Conservation (phyloP, 768 basidiomycete species). For the Lepiota brunneoincarnata region DNA sequence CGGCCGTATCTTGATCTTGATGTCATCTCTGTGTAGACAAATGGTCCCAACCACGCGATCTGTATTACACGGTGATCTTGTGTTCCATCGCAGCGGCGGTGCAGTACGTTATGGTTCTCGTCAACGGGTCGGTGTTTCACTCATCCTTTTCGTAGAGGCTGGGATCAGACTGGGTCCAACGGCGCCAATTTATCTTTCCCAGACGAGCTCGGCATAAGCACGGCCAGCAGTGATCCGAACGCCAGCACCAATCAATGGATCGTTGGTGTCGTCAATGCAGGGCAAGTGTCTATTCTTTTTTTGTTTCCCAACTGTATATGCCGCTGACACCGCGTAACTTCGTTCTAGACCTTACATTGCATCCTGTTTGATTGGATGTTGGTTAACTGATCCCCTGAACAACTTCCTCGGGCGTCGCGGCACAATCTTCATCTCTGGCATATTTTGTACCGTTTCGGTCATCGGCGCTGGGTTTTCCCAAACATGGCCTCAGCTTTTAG, state of each 20-base stretch:
- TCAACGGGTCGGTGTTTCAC: not conserved
- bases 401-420: slow-evolving; percentile 54
- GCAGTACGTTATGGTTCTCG: slow-evolving; percentile 39
- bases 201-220: slow-evolving; percentile 38
- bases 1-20: not conserved
- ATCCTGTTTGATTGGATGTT: slow-evolving; percentile 36
- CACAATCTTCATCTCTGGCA: slow-evolving; percentile 49
- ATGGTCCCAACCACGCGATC: slow-evolving; percentile 38
- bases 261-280: slow-evolving; percentile 69
- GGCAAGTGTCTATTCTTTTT: slow-evolving; percentile 22
- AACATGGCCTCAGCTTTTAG: slow-evolving; percentile 47
- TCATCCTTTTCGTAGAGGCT: slow-evolving; percentile 18
- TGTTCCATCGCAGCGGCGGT: slow-evolving; percentile 72
- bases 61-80: slow-evolving; percentile 37
- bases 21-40: slow-evolving; percentile 25
- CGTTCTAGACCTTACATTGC: slow-evolving; percentile 33
- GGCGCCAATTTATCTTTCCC: slow-evolving; percentile 59
- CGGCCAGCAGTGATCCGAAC: slow-evolving; percentile 24
- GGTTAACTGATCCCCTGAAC: slow-evolving; percentile 55
- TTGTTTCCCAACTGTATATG: not conserved
- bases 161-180: slow-evolving; percentile 59
- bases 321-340: not conserved
- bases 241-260: slow-evolving; percentile 56
- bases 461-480: slow-evolving; percentile 44
- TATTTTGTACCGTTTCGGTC: slow-evolving; percentile 44